Conservation (phyloP, 1,139 yeast species). For the Chernovozyma sophiae-reginae region DNA sequence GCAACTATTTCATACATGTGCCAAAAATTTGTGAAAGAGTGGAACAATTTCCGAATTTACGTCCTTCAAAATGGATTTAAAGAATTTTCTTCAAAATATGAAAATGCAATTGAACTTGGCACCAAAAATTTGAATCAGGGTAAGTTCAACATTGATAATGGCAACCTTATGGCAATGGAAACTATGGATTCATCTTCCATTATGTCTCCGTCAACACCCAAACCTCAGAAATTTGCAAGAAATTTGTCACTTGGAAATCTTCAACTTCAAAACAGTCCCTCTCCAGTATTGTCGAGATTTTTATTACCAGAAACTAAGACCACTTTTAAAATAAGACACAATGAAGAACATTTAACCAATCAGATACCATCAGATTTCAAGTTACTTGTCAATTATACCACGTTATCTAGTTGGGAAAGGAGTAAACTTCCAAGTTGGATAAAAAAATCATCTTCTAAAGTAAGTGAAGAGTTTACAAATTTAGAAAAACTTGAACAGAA, state of each 20-base stretch:
- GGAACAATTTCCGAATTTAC: constrained; percentile 2
- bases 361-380: constrained; percentile 10
- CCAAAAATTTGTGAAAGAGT: constrained; percentile 38
- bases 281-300: constrained; percentile 30
- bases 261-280: constrained; percentile 6
- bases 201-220: constrained; percentile 3
- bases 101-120: constrained; percentile 16
- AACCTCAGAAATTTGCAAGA: constrained; percentile 4
- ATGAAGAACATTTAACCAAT: constrained; percentile 29
- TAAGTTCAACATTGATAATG: neutral
- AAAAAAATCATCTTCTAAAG: constrained; percentile 13
- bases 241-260: constrained; percentile 4
- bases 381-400: constrained; percentile 4
- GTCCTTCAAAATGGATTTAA: constrained; percentile 19
- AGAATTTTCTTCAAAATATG: constrained; percentile 20
- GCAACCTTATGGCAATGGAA: neutral
- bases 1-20: constrained; percentile 43
- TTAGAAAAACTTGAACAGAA: constrained; percentile 30
- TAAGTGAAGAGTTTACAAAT: constrained; percentile 22
- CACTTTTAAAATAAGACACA: constrained; percentile 38
- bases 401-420: constrained; percentile 8
- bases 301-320: constrained; percentile 20
- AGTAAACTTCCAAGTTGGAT: constrained; percentile 24
- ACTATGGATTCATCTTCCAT: neutral
- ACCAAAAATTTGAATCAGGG: neutral